These are phyloP conservation scores for Pseudogymnoascus sp. DNA, from an alignment of 2,329 filamentous ascomycete genomes.

Conservation along the genomic window DNA sequence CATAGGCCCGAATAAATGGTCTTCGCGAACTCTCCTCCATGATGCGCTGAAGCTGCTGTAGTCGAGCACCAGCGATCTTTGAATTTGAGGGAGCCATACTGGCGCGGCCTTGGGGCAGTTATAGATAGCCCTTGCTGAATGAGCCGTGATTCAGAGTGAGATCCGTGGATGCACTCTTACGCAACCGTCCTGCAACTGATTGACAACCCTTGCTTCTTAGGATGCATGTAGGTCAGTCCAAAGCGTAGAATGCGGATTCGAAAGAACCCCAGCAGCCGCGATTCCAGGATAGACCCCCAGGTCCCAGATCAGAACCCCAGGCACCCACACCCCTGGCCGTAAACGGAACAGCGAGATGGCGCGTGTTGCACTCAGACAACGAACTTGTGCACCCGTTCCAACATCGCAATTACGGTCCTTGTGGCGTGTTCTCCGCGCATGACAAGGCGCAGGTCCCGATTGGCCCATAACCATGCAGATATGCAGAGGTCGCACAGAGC, in stretches of 20 bases:
- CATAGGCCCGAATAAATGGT: constrained; percentile 4
- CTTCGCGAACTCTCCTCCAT: constrained; percentile 2
- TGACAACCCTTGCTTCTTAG: neutral
- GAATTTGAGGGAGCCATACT: constrained; percentile 5
- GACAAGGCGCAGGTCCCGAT: neutral
- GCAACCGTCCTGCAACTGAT: constrained; percentile 6
- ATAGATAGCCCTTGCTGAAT: constrained; percentile 1
- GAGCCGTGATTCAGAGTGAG: constrained; percentile 4
- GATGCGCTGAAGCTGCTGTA: neutral
- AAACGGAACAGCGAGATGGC: neutral
- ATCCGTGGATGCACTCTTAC: neutral
- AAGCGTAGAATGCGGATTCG: neutral
- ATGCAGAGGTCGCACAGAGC: neutral
- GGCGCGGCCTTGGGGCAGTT: constrained; percentile 7
- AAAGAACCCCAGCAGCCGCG: constrained; percentile 5
- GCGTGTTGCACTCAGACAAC: neutral
- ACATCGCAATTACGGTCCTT: constrained; percentile 4
- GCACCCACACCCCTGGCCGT: neutral
- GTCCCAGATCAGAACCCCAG: neutral
- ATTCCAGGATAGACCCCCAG: constrained; percentile 2
- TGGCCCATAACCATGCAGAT: neutral
- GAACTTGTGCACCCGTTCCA: neutral
- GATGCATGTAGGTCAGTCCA: neutral
- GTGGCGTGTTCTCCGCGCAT: neutral
- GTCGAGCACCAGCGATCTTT: constrained; percentile 1